These are phyloP conservation scores for Fusarium sp. DNA, from an alignment of 2,329 filamentous ascomycete genomes.

Conservation along the genomic window DNA sequence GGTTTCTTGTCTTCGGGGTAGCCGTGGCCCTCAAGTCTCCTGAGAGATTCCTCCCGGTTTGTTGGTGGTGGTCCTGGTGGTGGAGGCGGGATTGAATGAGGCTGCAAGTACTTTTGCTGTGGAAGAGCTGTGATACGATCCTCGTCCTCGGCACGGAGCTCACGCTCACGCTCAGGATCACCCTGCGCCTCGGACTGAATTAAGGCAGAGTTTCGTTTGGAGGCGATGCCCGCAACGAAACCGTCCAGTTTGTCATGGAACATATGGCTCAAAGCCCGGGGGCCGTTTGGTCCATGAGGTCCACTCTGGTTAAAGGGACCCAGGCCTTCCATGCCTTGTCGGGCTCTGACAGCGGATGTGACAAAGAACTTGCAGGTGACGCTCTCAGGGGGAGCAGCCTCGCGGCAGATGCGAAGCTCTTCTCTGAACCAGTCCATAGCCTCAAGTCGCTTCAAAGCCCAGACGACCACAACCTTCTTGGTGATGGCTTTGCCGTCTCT, in stretches of 20 bases:
- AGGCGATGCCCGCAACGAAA: constrained; percentile 87
- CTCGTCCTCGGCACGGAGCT: constrained; percentile 84
- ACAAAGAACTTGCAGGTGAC: constrained; percentile 97
- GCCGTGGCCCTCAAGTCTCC: constrained; percentile 63
- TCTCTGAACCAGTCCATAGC: constrained; percentile 99
- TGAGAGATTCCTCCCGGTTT: constrained; percentile 61
- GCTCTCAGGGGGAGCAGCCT: constrained; percentile 87
- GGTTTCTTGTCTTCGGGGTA: constrained; percentile 60
- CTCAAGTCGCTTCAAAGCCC: constrained; percentile 90
- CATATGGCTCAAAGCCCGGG: constrained; percentile 76
- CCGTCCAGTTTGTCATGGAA: constrained; percentile 91
- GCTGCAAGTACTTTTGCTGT: constrained; percentile 72
- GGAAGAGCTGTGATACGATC: constrained; percentile 88
- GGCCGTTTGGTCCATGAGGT: constrained; percentile 41
- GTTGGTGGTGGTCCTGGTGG: constrained; percentile 50
- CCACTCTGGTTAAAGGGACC: constrained; percentile 56
- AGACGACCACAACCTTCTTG: constrained; percentile 90
- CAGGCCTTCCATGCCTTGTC: constrained; percentile 56
- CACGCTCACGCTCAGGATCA: constrained; percentile 81
- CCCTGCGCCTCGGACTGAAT: constrained; percentile 86
- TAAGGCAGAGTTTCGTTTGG: constrained; percentile 85
- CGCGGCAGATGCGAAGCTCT: constrained; percentile 90
- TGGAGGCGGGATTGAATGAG: constrained; percentile 56
- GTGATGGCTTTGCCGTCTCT: constrained; percentile 94
- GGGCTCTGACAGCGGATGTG: constrained; percentile 71